These are phyloP conservation scores for Fragilaria radians DNA, from an alignment of 108 stramenopile genomes.

Conservation along the genomic window DNA sequence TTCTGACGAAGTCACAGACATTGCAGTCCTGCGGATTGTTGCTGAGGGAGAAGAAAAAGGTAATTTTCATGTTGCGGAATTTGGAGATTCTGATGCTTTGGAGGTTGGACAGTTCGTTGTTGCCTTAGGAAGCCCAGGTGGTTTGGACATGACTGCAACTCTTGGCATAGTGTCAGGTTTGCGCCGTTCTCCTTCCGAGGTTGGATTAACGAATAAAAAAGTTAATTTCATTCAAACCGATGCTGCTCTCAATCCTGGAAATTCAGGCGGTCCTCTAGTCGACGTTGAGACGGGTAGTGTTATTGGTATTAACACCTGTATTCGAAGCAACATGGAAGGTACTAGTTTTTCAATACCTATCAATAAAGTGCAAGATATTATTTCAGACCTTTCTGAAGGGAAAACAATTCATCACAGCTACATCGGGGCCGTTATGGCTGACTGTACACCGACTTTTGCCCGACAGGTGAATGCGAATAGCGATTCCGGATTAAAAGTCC, in stretches of 20 bases:
- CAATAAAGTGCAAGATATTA: slow-evolving; percentile 68
- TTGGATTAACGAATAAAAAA: slow-evolving; percentile 81
- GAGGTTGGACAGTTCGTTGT: slow-evolving; percentile 78
- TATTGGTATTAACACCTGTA: slow-evolving; percentile 87
- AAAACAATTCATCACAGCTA: slow-evolving; percentile 76
- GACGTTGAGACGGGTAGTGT: slow-evolving; percentile 79
- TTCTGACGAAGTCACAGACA: slow-evolving; percentile 80
- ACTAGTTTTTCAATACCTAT: slow-evolving; percentile 88
- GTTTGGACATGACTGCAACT: slow-evolving; percentile 87
- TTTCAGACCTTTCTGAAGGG: slow-evolving; percentile 61
- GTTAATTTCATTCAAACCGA: slow-evolving; percentile 90
- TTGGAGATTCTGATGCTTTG: slow-evolving; percentile 72
- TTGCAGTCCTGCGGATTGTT: slow-evolving; percentile 84
- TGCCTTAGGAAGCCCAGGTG: slow-evolving; percentile 80
- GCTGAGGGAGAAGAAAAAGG: slow-evolving; percentile 1
- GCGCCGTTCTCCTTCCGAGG: slow-evolving; percentile 71
- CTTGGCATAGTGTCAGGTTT: slow-evolving; percentile 81
- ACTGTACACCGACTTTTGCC: slow-evolving; percentile 67
- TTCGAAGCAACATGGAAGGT: slow-evolving; percentile 86
- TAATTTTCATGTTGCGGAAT: slow-evolving; percentile 58
- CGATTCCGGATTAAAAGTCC: slow-evolving; percentile 22
- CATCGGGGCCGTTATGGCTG: slow-evolving; percentile 51
- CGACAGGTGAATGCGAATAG: slow-evolving; percentile 42
- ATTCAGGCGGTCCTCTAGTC: slow-evolving; percentile 81
- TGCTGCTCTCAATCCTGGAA: slow-evolving; percentile 68